Evolutionary conservation across 306 rosid species (phyloP), one percentile per base, ranked within the genome.

Genomic region (Cucurbita maxima): DNA sequence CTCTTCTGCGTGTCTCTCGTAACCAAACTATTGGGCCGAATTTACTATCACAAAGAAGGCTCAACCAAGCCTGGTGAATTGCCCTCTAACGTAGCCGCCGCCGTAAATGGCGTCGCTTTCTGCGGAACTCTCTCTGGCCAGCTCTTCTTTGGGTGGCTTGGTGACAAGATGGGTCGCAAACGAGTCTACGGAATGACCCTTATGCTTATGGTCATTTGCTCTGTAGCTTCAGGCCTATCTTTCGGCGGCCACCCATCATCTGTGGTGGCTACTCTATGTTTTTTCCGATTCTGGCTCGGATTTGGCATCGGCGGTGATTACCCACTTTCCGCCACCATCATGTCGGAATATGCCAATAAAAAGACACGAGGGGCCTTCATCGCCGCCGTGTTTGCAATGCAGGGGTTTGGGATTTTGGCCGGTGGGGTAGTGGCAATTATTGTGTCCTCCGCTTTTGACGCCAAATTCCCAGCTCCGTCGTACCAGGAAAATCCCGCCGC

Each of bases 351-450:
- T 75, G 90, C 96, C 22, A 92, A 92, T 69, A 92, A 89, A 76
- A 92, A 76, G 74, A 92, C 97, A 6, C 84, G 96, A 0, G 97
- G 97, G 0, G 95, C 92, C 3, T 89, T 92, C 67, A 88, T 92
- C 15, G 98, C 97, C n/a, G 95, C 97, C 0, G 97, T 92, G 45
- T 92, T 92, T 52, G 97, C 97, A 13, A 92, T 92, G 98, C 98
- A 92, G 73, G 98, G 96, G 9, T 88, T 92, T 58, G 96, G 98
- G 56, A 92, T 92, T 66, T 61, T 92, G 78, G 81, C 90, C 13
- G 98, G 96, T 4, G 96, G 98, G 15, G 76, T 77, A 75, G 84
- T 89, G 64, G 97, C 96, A 10, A 89, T 92, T 11, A 56, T 83
- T 19, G 86, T 90, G 50, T 86, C 98, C 8, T 60, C 88, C 30